Base-by-base conservation (phyloP, 1,284 basidiomycete genomes). In the Apiotrichum gracile region DNA sequence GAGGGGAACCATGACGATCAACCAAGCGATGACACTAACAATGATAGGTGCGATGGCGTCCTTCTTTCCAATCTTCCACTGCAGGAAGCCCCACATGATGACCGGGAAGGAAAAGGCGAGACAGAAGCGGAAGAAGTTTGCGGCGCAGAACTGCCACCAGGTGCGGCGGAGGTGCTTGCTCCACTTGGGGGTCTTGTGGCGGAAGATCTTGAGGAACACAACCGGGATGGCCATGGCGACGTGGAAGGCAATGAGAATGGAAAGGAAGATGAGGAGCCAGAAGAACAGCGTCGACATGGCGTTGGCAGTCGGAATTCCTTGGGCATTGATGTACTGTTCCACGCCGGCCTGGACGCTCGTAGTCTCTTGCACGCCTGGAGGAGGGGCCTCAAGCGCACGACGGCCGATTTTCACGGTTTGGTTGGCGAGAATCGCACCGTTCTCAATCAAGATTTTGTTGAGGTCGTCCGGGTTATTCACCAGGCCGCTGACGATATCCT, bases 231-330 rank as follows among this genome's bases (percentile, higher is more conserved):
- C 42, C 2, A 66, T 74, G 61, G 82, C 86, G 19, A 80, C 78
- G 46, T 87, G 78, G 8, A 80, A 60, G 1, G 69, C 80, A 13
- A 82, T 45, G 4, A 80, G 69, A 59, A 87, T 81, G 17, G 80
- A 83, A 53, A 83, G 70, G 42, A 86, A 67, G 46, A 87, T 83
- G 57, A 92, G 79, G 16, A 78, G 76, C 51, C 81, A 78, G 49
- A 92, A 77, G 72, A 92, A 92, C 29, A 85, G 76, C 2, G 87
- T 90, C 79, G 87, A 85, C 75, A 88, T 91, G 4, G 87, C 85
- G 73, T 91, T 91, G 43, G 85, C 85, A 0, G 83, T 84, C 5
- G 84, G 82, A 57, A 92, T 85, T 47, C 82, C 81, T 24, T 86
- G 72, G 17, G 82, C 81, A 66, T 86, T 90, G 61, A 83, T 83